Evolutionary conservation across 768 basidiomycete species (phyloP), one percentile per base, ranked within the genome.

Genomic region (Termitomyces sp.): DNA sequence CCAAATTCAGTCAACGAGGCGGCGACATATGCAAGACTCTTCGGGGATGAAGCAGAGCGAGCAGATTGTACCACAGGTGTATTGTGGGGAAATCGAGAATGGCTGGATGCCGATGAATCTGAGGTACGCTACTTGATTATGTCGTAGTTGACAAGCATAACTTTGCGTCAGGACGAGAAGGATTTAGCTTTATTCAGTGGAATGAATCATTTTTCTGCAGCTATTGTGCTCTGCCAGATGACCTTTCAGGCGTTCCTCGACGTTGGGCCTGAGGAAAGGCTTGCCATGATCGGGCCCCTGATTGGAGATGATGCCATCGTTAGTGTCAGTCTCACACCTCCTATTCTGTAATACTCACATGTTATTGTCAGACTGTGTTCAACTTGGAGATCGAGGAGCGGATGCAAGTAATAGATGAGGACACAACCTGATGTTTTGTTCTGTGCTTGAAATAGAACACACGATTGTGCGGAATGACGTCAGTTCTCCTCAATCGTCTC

Each of bases 171-270:
- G 88, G 82, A 84, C 36, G 89, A 91, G 60, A 72, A 73, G 28
- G 77, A 31, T 24, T 31, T 54, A 29, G 53, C 53, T 45, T 45
- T 22, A 34, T 10, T 54, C 6, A 71, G 75, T 5, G 85, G 87
- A 16, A 84, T 92, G 82, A 92, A 92, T 57, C 70, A 74, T 6
- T 88, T 90, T 65, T 83, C 84, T 1, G 84, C 90, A 6, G 77
- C 81, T n/a, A 70, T 86, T 4, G 78, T 92, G 56, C 70, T 90
- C 2, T 82, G 77, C 53, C 78, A 83, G 57, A 73, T 75, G 7
- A 71, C 76, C 4, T 64, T 88, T 6, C 77, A 84, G 16, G 75
- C 81, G 4, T 82, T 90, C 63, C 64, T 92, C 26, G 75, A 80
- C 15, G 68, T 80, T 69, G 66, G 72, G 9, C 66, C 81, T 3